A percentile compares a stretch with the other conserved stretches of the same genome.
phyloP scores from a whole-genome alignment of 176 grass and related monocot species.

The Echinochloa phyllopogon region DNA sequence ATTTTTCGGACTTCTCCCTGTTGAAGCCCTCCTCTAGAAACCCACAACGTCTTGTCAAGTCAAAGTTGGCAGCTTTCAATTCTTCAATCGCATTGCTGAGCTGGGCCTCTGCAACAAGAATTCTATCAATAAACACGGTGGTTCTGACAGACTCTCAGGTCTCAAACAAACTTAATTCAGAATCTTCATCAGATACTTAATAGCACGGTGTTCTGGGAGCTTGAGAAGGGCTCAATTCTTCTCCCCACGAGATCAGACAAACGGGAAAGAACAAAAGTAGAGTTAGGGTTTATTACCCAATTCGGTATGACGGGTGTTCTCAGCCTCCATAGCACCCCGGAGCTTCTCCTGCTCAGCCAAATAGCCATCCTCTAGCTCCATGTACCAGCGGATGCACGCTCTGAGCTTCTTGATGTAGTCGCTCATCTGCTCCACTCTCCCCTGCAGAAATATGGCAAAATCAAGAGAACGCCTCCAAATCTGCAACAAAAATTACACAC shows the following conservation, averaged over 20 bases:
- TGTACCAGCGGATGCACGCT: conserved; percentile 68
- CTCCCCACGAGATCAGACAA: neutral
- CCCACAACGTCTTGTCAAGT: conserved; percentile 45
- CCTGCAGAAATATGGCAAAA: conserved; percentile 43
- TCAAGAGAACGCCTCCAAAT: neutral
- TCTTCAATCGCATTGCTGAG: conserved; percentile 60
- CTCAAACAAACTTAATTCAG: neutral
- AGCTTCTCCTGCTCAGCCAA: conserved; percentile 76
- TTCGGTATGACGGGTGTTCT: conserved; percentile 58
- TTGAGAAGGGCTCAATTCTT: neutral
- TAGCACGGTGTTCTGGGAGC: neutral
- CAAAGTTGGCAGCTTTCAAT: conserved; percentile 46
- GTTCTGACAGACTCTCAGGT: neutral
- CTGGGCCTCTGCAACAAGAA: conserved; percentile 52
- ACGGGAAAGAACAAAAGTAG: neutral
- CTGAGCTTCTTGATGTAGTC: conserved; percentile 93
- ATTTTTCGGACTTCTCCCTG: conserved; percentile 65
- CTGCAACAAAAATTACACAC: neutral
- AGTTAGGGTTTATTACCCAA: conserved; percentile 59
- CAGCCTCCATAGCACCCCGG: conserved; percentile 46
- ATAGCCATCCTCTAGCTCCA: conserved; percentile 72
- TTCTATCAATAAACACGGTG: neutral
- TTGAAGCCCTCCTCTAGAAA: conserved; percentile 63
- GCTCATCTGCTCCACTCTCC: conserved; percentile 75
- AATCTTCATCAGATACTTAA: neutral